These are phyloP conservation scores for Pelargonium nanum DNA, from an alignment of 345 rosid species.

Conservation along the genomic window DNA sequence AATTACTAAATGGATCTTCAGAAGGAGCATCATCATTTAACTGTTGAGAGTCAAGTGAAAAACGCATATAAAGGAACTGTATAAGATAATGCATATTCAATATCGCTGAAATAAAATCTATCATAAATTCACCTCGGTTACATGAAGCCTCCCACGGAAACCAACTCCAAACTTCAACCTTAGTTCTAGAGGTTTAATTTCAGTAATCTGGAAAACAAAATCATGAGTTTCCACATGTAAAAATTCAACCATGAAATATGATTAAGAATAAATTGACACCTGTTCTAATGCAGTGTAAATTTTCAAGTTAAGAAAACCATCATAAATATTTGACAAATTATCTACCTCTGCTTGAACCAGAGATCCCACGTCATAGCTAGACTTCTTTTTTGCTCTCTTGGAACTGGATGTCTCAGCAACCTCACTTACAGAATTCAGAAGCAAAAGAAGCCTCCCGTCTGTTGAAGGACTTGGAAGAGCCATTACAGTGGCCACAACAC, in stretches of 20 bases:
- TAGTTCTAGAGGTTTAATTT: conserved; percentile 71
- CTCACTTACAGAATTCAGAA: conserved; percentile 56
- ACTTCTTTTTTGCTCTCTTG: conserved; percentile 75
- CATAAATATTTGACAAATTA: conserved; percentile 3
- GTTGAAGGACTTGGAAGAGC: conserved; percentile 53
- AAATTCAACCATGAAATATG: not conserved
- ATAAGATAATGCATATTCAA: conserved; percentile 9
- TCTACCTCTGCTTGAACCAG: conserved; percentile 82
- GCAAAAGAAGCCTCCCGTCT: conserved; percentile 74
- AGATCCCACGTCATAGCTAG: conserved; percentile 59
- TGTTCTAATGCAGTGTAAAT: not conserved
- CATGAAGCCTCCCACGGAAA: conserved; percentile 68
- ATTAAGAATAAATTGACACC: not conserved
- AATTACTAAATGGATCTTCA: conserved; percentile 56
- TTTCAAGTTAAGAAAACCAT: not conserved
- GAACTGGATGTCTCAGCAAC: conserved; percentile 51
- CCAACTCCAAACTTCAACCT: conserved; percentile 75
- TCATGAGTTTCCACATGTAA: not conserved
- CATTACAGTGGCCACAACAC: conserved; percentile 66
- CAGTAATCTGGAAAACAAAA: conserved; percentile 60
- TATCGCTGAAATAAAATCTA: conserved; percentile 9
- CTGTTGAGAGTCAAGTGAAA: conserved; percentile 31
- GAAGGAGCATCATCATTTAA: conserved; percentile 33
- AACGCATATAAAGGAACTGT: not conserved
- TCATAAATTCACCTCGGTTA: conserved; percentile 64